Percentiles rank a stretch among this genome's conserved stretches.
phyloP scores from a whole-genome alignment of 805 yeast species.

The Debaryomyces prosopidis region DNA sequence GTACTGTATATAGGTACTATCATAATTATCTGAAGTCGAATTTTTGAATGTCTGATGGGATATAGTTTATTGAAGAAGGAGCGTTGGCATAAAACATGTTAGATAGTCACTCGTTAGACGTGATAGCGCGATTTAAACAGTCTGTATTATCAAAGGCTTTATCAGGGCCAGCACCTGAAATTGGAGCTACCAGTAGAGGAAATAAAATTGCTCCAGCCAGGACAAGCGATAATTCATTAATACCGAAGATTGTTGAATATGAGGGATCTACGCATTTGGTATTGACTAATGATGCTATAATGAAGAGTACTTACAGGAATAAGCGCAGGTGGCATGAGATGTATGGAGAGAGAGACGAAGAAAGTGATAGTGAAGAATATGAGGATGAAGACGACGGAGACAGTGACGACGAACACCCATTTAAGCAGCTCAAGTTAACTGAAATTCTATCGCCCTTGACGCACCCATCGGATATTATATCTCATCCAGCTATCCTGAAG shows the following conservation, averaged over 20 bases:
- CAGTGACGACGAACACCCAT: conserved; percentile 27
- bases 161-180: conserved; percentile 12
- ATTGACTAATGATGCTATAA: conserved; percentile 35
- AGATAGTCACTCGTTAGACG: conserved; percentile 38
- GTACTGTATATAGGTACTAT: too few relatives aligned
- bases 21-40: too few relatives aligned
- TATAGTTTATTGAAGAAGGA: background rate
- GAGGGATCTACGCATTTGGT: conserved; percentile 37
- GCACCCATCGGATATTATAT: conserved; percentile 76
- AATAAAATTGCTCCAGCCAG: conserved; percentile 22
- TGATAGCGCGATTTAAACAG: conserved; percentile 39
- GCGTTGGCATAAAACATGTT: conserved; percentile 22
- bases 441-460: conserved; percentile 73
- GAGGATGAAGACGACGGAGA: conserved; percentile 8
- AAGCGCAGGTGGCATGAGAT: conserved; percentile 39
- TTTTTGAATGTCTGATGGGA: too few relatives aligned
- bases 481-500: conserved; percentile 65
- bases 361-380: conserved; percentile 18
- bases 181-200: conserved; percentile 30
- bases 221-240: conserved; percentile 19
- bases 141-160: conserved; percentile 23
- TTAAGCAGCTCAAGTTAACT: conserved; percentile 28
- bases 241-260: conserved; percentile 39
- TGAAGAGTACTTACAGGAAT: conserved; percentile 23
- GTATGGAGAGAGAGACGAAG: conserved; percentile 17